A percentile compares a stretch with the other conserved stretches of the same genome.
Evolutionary conservation across 805 yeast genomes (phyloP).

Genomic region (Lipomyces starkeyi): DNA sequence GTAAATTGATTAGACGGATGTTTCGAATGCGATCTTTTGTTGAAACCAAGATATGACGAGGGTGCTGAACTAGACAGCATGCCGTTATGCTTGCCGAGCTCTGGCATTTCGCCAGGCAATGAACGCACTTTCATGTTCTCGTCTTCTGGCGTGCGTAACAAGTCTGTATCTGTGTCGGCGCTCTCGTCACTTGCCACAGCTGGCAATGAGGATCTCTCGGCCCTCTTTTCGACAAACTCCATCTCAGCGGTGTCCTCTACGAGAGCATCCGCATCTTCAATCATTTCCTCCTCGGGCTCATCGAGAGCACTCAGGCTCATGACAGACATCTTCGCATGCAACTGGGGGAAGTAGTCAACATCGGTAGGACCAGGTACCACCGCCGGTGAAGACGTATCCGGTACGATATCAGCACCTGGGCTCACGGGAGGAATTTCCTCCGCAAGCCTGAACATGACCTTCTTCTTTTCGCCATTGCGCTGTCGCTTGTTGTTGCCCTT

Average conservation of each 20-base stretch:
- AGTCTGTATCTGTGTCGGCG: background rate
- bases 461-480: conserved; percentile 31
- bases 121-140: background rate
- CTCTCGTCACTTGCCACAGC: conserved; percentile 5
- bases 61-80: conserved; percentile 11
- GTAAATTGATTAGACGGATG: background rate
- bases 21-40: background rate
- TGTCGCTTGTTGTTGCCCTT: conserved; percentile 24
- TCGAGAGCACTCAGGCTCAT: conserved; percentile 10
- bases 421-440: conserved; percentile 35
- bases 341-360: conserved; percentile 23
- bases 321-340: conserved; percentile 20
- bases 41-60: conserved; percentile 5
- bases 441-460: conserved; percentile 30
- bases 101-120: background rate
- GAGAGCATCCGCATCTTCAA: conserved; percentile 15
- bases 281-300: conserved; percentile 20
- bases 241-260: conserved; percentile 2
- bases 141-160: background rate
- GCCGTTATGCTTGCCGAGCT: background rate
- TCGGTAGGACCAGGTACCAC: background rate
- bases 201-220: background rate
- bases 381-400: conserved; percentile 6
- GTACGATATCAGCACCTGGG: conserved; percentile 30
- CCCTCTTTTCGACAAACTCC: background rate